phyloP scores from a whole-genome alignment of 371 early-diverging fungal species.

The Dichotomocladium elegans region DNA sequence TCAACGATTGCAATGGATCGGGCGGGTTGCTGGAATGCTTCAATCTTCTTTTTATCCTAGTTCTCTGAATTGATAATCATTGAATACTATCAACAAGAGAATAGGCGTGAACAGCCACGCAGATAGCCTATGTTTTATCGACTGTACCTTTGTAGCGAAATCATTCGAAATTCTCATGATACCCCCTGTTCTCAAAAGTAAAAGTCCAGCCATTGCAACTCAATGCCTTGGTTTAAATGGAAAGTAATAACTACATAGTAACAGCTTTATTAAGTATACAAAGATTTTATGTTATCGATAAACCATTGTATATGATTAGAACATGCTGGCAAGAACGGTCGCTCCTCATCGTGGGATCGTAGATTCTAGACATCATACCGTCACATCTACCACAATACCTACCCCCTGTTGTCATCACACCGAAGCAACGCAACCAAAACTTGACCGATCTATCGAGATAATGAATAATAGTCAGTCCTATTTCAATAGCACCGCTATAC shows the following conservation, averaged over 20 bases:
- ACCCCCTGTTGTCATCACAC: background rate
- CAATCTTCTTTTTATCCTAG: too few species aligned
- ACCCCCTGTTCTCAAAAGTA: background rate
- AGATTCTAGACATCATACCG: background rate
- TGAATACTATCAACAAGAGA: too few species aligned
- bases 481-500: too few species aligned
- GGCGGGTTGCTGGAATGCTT: background rate
- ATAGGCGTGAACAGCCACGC: background rate
- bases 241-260: background rate
- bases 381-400: background rate
- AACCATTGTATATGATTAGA: background rate
- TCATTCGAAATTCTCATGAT: background rate
- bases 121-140: background rate
- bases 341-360: background rate
- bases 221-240: background rate
- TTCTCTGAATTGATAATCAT: too few species aligned
- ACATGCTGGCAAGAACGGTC: background rate
- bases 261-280: background rate
- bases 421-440: background rate
- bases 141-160: background rate
- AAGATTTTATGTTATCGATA: background rate
- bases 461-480: too few species aligned
- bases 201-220: background rate
- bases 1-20: background rate
- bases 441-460: too few species aligned